Evolutionary conservation across 257 asterid genomes (phyloP).

Genomic region (Plantago major): DNA sequence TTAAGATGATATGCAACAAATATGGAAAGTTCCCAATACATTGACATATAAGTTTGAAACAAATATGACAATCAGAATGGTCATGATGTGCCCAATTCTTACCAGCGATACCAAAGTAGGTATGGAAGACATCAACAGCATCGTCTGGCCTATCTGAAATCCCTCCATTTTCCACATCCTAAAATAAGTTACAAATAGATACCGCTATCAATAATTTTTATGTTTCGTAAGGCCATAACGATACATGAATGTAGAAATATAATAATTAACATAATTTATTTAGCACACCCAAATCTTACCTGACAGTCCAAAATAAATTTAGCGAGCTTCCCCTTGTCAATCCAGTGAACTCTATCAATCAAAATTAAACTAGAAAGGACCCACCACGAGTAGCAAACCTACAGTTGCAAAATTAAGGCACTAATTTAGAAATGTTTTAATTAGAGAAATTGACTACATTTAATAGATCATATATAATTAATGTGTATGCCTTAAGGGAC

Average conservation of each 20-base stretch:
- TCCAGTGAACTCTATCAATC: constrained; percentile 94
- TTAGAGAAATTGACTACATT: too few species aligned
- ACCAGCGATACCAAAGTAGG: constrained; percentile 91
- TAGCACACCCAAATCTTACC: too few species aligned
- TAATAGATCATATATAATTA: constrained; percentile 1
- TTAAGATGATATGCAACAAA: background rate
- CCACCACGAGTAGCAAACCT: constrained; percentile 99
- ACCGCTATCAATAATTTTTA: background rate
- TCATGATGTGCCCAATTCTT: constrained; percentile 17
- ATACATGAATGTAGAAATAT: too few species aligned
- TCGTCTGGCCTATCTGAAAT: constrained; percentile 95
- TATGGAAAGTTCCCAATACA: background rate
- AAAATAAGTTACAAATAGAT: constrained; percentile 20
- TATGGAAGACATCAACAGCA: constrained; percentile 87
- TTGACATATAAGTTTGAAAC: background rate
- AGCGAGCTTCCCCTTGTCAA: too few species aligned
- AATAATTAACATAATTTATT: too few species aligned
- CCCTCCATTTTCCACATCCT: constrained; percentile 94
- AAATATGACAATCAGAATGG: background rate
- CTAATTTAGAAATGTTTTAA: constrained; percentile 2
- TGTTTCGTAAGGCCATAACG: too few species aligned
- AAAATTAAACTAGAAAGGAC: constrained; percentile 88
- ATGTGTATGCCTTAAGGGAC: constrained; percentile 9
- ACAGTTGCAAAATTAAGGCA: constrained; percentile 19
- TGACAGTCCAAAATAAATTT: too few species aligned